A percentile compares a stretch with the other conserved stretches of the same genome.
phyloP scores from a whole-genome alignment of 352 stramenopile genomes.

The Globisporangium spiculum region DNA sequence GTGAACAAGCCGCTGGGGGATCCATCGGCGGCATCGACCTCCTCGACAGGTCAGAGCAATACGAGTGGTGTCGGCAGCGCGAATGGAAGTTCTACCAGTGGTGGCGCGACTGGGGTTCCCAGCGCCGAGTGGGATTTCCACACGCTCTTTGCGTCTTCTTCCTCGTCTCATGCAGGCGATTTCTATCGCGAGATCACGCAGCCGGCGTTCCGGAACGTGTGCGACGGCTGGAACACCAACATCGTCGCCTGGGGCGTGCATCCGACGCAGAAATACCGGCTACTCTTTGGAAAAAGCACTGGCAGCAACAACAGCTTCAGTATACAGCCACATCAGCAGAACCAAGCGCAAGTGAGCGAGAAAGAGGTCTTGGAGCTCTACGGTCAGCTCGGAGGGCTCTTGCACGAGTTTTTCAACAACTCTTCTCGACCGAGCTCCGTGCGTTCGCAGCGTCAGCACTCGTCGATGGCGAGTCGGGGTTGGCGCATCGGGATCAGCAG shows the following conservation, averaged over 20 bases:
- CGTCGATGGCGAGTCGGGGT: constrained; percentile 3
- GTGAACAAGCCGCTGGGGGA: constrained; percentile 30
- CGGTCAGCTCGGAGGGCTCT: constrained; percentile 49
- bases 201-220: constrained; percentile 38
- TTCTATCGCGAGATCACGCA: constrained; percentile 62
- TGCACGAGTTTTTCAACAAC: constrained; percentile 46
- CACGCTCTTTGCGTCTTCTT: constrained; percentile 48
- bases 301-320: constrained; percentile 12
- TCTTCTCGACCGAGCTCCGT: neutral
- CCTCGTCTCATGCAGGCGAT: constrained; percentile 34
- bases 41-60: neutral
- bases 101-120: neutral
- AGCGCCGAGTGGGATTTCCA: constrained; percentile 61
- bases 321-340: neutral
- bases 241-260: constrained; percentile 63
- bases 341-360: constrained; percentile 6
- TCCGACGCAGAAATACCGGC: constrained; percentile 66
- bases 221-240: constrained; percentile 61
- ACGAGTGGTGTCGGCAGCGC: neutral
- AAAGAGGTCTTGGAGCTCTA: constrained; percentile 53
- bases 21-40: constrained; percentile 6
- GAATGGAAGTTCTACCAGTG: neutral
- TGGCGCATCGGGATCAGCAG: constrained; percentile 65
- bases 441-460: constrained; percentile 6
- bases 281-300: constrained; percentile 66